Base-by-base conservation (phyloP, 768 basidiomycete genomes). In the Panus rudis region DNA sequence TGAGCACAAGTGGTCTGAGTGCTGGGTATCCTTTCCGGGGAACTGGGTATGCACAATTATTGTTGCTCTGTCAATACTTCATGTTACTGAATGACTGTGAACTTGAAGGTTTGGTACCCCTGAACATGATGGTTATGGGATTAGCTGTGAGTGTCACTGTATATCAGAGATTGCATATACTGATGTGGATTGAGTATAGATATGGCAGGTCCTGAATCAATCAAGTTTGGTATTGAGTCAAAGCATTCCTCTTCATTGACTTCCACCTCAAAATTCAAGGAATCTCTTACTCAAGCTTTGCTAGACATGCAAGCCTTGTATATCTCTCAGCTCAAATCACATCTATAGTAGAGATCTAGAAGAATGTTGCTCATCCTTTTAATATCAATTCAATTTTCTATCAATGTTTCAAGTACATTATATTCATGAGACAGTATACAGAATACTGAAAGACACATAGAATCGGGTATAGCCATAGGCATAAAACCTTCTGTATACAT, bases 221-320 rank as follows among this genome's bases (percentile, higher is more conserved):
- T 98, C 57, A 93, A 92, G 62, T 92, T 96, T 64, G 92, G 94
- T 2, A 80, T 96, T 57, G 94, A 98, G 60, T 89, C 85, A 34
- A 98, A 98, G 61, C 65, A 71, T 47, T 84, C 84, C 4, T 78
- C 71, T 47, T 56, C 72, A 3, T 55, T 64, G 14, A 93, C 92
- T 14, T 87, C 86, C 14, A 94, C 91, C 12, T 60, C 67, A 6
- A 43, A 46, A 20, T 86, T 94, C 59, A 81, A 84, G 53, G 56
- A 67, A 35, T 73, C 76, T 19, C 63, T 96, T 37, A 58, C 65
- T 14, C 67, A 73, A 41, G 79, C 84, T 13, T 58, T 97, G 50
- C 56, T 68, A 42, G 81, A 90, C 50, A 88, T 94, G 81, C 68
- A 73, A 51, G 22, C 14, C 20, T 26, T 64, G 10, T 64, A 54